Evolutionary conservation across 2,329 filamentous ascomycete species (phyloP).

Genomic region (Colletotrichum theobromicola): DNA sequence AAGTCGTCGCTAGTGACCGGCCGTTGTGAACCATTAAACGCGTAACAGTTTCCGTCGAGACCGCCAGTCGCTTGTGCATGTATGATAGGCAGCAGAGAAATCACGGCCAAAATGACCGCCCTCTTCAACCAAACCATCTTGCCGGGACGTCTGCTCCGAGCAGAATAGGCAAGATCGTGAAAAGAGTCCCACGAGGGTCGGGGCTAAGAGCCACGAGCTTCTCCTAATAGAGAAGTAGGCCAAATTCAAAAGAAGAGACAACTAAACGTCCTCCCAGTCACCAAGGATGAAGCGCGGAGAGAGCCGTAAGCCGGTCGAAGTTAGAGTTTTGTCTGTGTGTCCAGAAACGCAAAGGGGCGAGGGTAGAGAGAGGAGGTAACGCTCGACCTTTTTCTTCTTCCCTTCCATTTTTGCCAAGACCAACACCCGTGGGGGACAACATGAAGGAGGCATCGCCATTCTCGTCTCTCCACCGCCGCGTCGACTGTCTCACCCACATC

Average conservation of each 20-base stretch:
- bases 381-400: neutral
- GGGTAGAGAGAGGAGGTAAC: neutral
- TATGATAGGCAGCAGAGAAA: neutral
- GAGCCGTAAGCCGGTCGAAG: neutral
- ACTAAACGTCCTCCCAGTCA: neutral
- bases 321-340: neutral
- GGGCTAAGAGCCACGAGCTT: neutral
- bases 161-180: neutral
- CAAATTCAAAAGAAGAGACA: neutral
- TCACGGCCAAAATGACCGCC: neutral
- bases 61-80: neutral
- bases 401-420: neutral
- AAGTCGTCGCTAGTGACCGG: neutral
- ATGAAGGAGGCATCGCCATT: neutral
- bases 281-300: neutral
- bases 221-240: neutral
- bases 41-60: too few relatives aligned
- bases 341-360: neutral
- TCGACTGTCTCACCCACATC: neutral
- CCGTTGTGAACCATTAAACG: too few relatives aligned
- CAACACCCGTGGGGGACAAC: neutral
- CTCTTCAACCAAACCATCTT: neutral
- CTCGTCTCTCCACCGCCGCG: neutral
- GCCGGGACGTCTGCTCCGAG: neutral
- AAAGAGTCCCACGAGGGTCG: neutral